Evolutionary conservation across 192 early-diverging fungal species (phyloP), one percentile per base, ranked within the genome.

Genomic region (Backusella westeae): DNA sequence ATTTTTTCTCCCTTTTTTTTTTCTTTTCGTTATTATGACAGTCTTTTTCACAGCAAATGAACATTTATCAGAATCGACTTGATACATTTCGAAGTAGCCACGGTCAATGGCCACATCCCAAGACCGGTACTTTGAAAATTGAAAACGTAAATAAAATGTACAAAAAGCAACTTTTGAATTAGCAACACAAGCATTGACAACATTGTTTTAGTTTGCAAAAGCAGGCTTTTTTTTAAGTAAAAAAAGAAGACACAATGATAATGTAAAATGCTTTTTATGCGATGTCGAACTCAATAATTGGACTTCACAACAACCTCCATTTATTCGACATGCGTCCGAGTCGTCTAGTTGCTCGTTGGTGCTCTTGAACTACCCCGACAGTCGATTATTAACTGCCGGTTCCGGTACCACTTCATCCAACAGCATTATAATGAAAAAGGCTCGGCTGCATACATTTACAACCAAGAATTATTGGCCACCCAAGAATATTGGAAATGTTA

Each of bases 221-320:
- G 76, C 76, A 71, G 76, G 76, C 6, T 77, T 77, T 9, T 77
- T 65, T 44, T 38, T 14, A 26, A 12, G 23, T 38, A 26, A 38
- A n/a, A 70, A 70, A 39, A 29, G 6, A 17, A 70, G 26, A 44
- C 19, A 14, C 0, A 39, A 4, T 1, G 76, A 77, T 49, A 14
- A 12, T 23, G 67, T 77, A 10, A n/a, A 65, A 17, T 77, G 76
- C 26, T 77, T 65, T 67, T 32, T 72, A 15, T 77, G 76, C 70
- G 69, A 77, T 32, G 10, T 77, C 15, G 53, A 41, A 4, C 29
- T 77, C 19, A 52, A n/a, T 65, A 52, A 66, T 39, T 77, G 76
- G 76, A 56, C 59, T 15, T 15, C 34, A 4, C 49, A 38, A 21
- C 36, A 71, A 32, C n/a, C 76, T 36, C 76, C 76, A 8, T 32